phyloP scores from a whole-genome alignment of 106 monocot species.

The Alisma plantagoaquatica region DNA sequence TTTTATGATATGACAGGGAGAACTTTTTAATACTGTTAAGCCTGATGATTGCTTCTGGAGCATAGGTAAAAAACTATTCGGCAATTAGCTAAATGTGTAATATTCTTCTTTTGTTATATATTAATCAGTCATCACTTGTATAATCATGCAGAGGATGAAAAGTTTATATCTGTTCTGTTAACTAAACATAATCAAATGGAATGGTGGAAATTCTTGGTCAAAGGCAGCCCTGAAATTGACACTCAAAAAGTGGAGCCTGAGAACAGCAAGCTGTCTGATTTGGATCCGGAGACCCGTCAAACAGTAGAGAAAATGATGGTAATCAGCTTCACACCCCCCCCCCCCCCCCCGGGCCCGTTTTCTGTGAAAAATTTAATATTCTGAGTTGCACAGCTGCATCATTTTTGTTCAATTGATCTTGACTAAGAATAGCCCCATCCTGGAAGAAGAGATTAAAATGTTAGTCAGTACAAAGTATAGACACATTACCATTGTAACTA shows the following conservation, averaged over 20 bases:
- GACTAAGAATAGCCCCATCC: too few relatives aligned
- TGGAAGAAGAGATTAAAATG: too few relatives aligned
- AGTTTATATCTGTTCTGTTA: slow-evolving; percentile 55
- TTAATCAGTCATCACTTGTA: too few relatives aligned
- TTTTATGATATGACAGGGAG: slow-evolving; percentile 77
- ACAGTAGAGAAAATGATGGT: slow-evolving; percentile 99
- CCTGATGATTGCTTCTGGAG: slow-evolving; percentile 96
- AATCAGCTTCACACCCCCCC: too few relatives aligned
- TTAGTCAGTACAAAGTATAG: too few relatives aligned
- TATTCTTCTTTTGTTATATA: too few relatives aligned
- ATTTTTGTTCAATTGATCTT: too few relatives aligned
- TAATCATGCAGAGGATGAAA: slow-evolving; percentile 60
- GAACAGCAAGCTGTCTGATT: slow-evolving; percentile 77
- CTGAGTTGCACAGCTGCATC: too few relatives aligned
- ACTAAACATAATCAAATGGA: slow-evolving; percentile 98
- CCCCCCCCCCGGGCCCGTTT: too few relatives aligned
- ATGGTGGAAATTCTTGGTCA: slow-evolving; percentile 81
- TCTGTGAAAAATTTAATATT: too few relatives aligned
- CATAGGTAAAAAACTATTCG: slow-evolving; percentile 69
- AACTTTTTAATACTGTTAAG: slow-evolving; percentile 55
- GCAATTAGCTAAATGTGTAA: too few relatives aligned
- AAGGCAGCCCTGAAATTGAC: slow-evolving; percentile 87
- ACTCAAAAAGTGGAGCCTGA: slow-evolving; percentile 96
- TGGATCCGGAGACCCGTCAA: slow-evolving; percentile 89
- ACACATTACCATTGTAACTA: too few relatives aligned